Percentiles rank a stretch among this genome's conserved stretches.
Conservation (phyloP, 139 green algal species). For the Auxenochlorella pyrenoidosa region DNA sequence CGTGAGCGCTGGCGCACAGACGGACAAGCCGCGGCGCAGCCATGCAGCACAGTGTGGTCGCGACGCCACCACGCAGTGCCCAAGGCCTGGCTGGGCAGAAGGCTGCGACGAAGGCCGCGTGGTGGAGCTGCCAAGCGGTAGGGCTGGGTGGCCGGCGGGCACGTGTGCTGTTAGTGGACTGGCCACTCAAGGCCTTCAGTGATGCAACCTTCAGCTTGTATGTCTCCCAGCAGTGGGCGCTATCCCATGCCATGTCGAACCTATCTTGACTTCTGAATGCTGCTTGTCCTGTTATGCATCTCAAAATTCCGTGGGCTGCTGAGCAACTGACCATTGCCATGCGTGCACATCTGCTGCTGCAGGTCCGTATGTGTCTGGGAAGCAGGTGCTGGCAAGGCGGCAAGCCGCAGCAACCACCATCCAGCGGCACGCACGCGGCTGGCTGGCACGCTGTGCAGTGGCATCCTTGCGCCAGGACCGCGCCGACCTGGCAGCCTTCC, state of each 20-base stretch:
- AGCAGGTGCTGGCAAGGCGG: slow-evolving; percentile 57
- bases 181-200: too few species aligned
- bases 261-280: not conserved
- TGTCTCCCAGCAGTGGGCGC: too few species aligned
- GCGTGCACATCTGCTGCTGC: too few species aligned
- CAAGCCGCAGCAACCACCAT: slow-evolving; percentile 59
- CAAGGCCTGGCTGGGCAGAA: slow-evolving; percentile 64
- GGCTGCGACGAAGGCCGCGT: slow-evolving; percentile 72
- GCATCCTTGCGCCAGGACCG: not conserved
- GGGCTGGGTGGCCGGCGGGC: not conserved
- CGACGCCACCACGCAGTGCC: slow-evolving; percentile 47
- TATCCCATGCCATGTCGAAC: too few species aligned
- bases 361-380: slow-evolving; percentile 62
- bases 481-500: not conserved
- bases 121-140: slow-evolving; percentile 23
- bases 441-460: slow-evolving; percentile 41
- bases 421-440: slow-evolving; percentile 73
- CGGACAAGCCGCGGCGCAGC: not conserved
- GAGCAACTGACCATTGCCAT: too few species aligned
- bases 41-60: not conserved
- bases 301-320: too few species aligned
- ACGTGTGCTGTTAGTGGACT: not conserved
- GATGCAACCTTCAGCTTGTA: too few species aligned
- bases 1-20: not conserved
- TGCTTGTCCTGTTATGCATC: too few species aligned